Conservation (phyloP, 164 flowering plant genomes). For the Macadamia integrifolia region DNA sequence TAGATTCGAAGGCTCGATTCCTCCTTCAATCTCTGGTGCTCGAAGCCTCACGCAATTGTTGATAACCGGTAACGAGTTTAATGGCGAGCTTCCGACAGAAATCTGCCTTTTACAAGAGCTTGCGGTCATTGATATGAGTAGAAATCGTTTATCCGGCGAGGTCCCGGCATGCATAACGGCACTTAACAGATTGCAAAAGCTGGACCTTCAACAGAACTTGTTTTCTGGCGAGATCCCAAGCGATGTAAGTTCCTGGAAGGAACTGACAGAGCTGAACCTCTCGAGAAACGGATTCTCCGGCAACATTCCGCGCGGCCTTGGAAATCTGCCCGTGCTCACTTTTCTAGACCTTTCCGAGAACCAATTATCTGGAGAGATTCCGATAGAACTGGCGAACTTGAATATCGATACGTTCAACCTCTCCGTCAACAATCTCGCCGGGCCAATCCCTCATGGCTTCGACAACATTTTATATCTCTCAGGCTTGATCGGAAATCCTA, state of each 20-base stretch:
- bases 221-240: slow-evolving; percentile 52
- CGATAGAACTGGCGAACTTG: slow-evolving; percentile 38
- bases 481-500: slow-evolving; percentile 52
- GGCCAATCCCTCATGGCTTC: slow-evolving; percentile 48
- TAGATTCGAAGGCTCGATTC: slow-evolving; percentile 42
- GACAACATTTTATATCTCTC: slow-evolving; percentile 19
- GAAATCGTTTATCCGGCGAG: slow-evolving; percentile 46
- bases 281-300: slow-evolving; percentile 52
- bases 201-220: slow-evolving; percentile 43
- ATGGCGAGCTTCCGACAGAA: slow-evolving; percentile 41
- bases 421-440: slow-evolving; percentile 44
- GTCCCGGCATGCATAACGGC: slow-evolving; percentile 48
- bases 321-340: slow-evolving; percentile 41
- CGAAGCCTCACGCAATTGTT: slow-evolving; percentile 19
- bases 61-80: slow-evolving; percentile 45
- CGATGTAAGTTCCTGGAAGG: slow-evolving; percentile 31
- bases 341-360: slow-evolving; percentile 59
- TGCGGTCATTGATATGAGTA: slow-evolving; percentile 23
- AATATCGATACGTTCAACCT: slow-evolving; percentile 46
- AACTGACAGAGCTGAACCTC: slow-evolving; percentile 46
- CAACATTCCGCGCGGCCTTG: slow-evolving; percentile 48
- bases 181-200: slow-evolving; percentile 32
- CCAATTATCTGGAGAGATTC: slow-evolving; percentile 54
- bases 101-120: slow-evolving; percentile 35
- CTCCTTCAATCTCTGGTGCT: slow-evolving; percentile 34